Conservation (phyloP, 768 basidiomycete species). For the Coprinopsis sp. region DNA sequence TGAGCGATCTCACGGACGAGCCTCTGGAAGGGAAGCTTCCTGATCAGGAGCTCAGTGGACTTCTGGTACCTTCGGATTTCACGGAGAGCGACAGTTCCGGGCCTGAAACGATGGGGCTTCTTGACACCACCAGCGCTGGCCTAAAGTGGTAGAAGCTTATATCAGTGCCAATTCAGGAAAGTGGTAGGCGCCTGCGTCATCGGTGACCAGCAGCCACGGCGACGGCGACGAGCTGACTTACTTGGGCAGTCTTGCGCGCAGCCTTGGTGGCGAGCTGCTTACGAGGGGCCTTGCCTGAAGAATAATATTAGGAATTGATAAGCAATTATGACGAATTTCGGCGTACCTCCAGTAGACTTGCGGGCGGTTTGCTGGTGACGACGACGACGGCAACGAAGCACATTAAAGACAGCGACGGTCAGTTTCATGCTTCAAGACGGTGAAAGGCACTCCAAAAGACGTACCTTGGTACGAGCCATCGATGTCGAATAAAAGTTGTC, state of each 20-base stretch:
- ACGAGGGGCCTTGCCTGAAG: conserved; percentile 79
- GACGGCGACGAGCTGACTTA: conserved; percentile 33
- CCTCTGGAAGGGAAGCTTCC: conserved; percentile 99
- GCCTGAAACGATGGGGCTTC: conserved; percentile 98
- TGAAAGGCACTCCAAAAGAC: conserved; percentile 17
- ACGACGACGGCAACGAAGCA: conserved; percentile 22
- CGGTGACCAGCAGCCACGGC: conserved; percentile 12
- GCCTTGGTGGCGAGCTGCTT: conserved; percentile 97
- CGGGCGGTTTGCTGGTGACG: conserved; percentile 89
- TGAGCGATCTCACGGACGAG: conserved; percentile 97
- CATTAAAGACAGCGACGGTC: conserved; percentile 3
- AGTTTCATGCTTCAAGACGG: conserved; percentile 11
- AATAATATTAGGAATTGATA: conserved; percentile 22
- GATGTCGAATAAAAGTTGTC: conserved; percentile 20
- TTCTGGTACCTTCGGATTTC: conserved; percentile 98
- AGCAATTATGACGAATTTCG: conserved; percentile 13
- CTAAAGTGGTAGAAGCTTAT: conserved; percentile 24
- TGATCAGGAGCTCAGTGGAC: conserved; percentile 97
- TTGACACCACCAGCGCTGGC: conserved; percentile 95
- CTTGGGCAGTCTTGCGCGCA: conserved; percentile 82
- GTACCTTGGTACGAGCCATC: conserved; percentile 90
- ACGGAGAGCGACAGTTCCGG: conserved; percentile 98
- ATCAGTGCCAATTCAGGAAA: conserved; percentile 3
- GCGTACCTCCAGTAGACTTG: conserved; percentile 95
- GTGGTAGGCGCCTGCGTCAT: conserved; percentile 2